phyloP scores from a whole-genome alignment of 1,284 basidiomycete species.

The Cystobasidium sp. region DNA sequence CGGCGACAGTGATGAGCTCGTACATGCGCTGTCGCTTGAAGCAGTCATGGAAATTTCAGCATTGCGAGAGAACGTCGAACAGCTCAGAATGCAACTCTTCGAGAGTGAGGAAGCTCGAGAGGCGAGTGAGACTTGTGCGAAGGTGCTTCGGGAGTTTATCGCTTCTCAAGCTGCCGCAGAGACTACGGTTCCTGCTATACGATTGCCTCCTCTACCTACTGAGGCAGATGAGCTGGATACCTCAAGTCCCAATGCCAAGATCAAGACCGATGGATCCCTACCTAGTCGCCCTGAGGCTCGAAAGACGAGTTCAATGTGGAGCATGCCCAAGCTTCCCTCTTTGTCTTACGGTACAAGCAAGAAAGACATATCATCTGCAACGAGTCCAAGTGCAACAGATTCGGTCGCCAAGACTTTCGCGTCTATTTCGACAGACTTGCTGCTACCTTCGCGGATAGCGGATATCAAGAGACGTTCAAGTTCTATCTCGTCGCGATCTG shows the following conservation, averaged over 20 bases:
- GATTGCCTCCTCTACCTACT: conserved; percentile 65
- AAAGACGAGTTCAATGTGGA: conserved; percentile 32
- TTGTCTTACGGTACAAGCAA: conserved; percentile 26
- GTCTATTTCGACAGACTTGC: conserved; percentile 9
- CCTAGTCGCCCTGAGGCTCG: neutral
- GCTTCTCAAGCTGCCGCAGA: conserved; percentile 56
- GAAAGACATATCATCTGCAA: neutral
- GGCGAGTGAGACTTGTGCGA: conserved; percentile 83
- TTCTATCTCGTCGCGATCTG: conserved; percentile 16
- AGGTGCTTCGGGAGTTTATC: conserved; percentile 81
- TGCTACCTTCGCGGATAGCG: conserved; percentile 10
- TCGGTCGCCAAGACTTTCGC: neutral
- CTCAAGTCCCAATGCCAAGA: conserved; percentile 14
- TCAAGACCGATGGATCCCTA: conserved; percentile 21
- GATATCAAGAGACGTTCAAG: conserved; percentile 1
- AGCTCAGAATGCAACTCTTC: conserved; percentile 51
- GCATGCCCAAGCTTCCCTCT: conserved; percentile 34
- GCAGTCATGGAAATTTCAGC: conserved; percentile 65
- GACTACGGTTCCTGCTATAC: conserved; percentile 32
- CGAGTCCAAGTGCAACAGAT: neutral
- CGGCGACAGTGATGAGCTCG: conserved; percentile 55
- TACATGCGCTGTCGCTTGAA: conserved; percentile 61
- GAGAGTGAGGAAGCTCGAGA: conserved; percentile 81
- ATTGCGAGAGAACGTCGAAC: conserved; percentile 67
- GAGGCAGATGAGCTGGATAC: conserved; percentile 48